Base-by-base conservation (phyloP, 1,284 basidiomycete genomes). In the Athelia psychrophila region DNA sequence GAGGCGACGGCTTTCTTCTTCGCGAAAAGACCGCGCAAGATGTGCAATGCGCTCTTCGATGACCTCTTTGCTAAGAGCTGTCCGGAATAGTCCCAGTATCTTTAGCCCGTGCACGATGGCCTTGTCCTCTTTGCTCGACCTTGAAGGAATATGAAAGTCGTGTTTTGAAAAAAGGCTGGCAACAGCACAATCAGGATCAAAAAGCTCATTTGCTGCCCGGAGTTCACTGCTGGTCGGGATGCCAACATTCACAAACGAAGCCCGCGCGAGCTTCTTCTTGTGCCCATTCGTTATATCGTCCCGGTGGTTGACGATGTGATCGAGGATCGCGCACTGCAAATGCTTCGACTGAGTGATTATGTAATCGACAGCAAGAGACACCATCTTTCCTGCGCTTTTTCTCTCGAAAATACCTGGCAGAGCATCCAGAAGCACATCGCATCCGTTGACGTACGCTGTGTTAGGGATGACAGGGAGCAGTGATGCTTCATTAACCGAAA, bases 101-200 rank as follows among this genome's bases (percentile, higher is more conserved):
- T 54, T 54, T 16, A 74, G 59, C 44, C 60, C 47, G 5, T 53
- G 30, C 5, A 67, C 47, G 24, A 69, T 61, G 3, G 30, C 42
- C 15, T 42, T 47, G 13, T 57, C 56, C 1, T 52, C 47, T 9
- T 20, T 10, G 3, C 50, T 51, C 9, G 18, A 32, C 16, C 9
- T 44, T 6, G 36, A 24, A 15, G 63, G 61, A 16, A 66, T 51
- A 6, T 57, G 54, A 18, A 56, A 55, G 44, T 49, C 52, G 36
- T 40, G 56, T 22, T 27, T 47, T 10, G 55, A 53, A 51, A 66
- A 73, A 18, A 75, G 52, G 2, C 40, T 48, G 2, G 60, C 58
- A 19, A 77, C 52, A 0, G 59, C 51, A 2, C 72, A 68, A 1
- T 56, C 49, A 3, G 73, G 72, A 51, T 75, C 69, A 15, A 65